Base-by-base conservation (phyloP, 176 grass and related monocot genomes). In the Aegilops speltoides region DNA sequence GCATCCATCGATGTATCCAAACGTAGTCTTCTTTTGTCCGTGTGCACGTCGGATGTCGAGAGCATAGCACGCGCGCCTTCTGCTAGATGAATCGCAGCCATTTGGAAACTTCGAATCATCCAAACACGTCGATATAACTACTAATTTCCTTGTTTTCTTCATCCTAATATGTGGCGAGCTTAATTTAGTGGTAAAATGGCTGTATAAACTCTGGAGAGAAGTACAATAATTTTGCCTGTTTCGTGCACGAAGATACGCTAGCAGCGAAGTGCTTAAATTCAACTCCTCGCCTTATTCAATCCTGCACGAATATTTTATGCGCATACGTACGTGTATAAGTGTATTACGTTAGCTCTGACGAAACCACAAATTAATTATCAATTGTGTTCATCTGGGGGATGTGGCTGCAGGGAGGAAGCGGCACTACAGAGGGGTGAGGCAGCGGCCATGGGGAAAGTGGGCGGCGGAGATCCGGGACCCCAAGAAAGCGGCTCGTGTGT, bases 371-470 rank as follows among this genome's bases (percentile, higher is more conserved):
- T 64, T 23, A 12, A 12, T 37, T 26, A 26, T 64, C 41, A 37
- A 22, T 57, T 22, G 56, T 59, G 56, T 59, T 22, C 56, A 57
- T 57, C 54, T 57, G 16, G 17, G 19, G 56, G 56, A 22, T 59
- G 56, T 59, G 56, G 56, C 7, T 59, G 56, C 62, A 69, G 79
- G 80, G 61, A 79, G 81, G 79, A 67, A 82, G 86, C 73, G 85
- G 43, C 91, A 90, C 88, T 93, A 93, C 82, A 54, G 91, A 82
- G 91, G 91, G 17, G 85, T 93, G 12, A 56, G 91, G 78, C 91
- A 93, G 88, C 88, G 91, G 82, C 91, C 91, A 12, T 93, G 91
- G 91, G 91, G 91, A 31, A 93, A 93, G 73, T 93, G 91, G 91
- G 91, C 91, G 11, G 91, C 91, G 8, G 91, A 93, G 88, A 93